Evolutionary conservation across 768 basidiomycete genomes (phyloP).

Genomic region (Dendrothele bispora): DNA sequence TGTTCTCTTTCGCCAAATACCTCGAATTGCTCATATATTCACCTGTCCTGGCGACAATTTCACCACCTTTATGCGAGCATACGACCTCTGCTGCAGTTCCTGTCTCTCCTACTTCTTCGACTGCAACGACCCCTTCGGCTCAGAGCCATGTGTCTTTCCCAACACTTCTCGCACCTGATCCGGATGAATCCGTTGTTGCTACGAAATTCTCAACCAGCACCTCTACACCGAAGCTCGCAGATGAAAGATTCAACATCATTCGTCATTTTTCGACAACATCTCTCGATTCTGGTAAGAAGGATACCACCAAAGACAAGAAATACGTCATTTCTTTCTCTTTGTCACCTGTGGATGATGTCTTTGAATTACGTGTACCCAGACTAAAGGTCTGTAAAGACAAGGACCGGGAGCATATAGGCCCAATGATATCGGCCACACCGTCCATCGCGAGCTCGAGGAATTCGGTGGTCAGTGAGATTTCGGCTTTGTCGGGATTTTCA

Average conservation of each 20-base stretch:
- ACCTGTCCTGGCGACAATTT: constrained; percentile 29
- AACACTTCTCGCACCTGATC: constrained; percentile 4
- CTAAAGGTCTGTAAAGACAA: constrained; percentile 45
- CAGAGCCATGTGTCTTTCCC: constrained; percentile 38
- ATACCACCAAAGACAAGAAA: background rate
- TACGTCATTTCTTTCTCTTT: constrained; percentile 43
- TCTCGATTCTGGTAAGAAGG: too few relatives aligned
- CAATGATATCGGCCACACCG: too few relatives aligned
- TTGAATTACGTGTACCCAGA: constrained; percentile 59
- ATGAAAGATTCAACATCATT: constrained; percentile 25
- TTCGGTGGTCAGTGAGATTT: background rate
- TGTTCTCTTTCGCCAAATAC: constrained; percentile 59
- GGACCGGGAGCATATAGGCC: too few relatives aligned
- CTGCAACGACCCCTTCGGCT: constrained; percentile 35
- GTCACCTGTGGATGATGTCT: constrained; percentile 51
- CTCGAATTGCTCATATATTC: constrained; percentile 55
- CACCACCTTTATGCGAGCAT: constrained; percentile 49
- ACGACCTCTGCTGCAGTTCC: constrained; percentile 29
- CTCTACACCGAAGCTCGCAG: background rate
- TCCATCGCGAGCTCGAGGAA: too few relatives aligned
- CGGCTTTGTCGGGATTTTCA: background rate
- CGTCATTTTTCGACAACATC: constrained; percentile 40
- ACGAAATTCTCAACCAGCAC: too few relatives aligned
- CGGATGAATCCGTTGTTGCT: too few relatives aligned
- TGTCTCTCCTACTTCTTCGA: constrained; percentile 14